Evolutionary conservation across 2,329 filamentous ascomycete species (phyloP).

Genomic region (Neonectria neomacrospora): DNA sequence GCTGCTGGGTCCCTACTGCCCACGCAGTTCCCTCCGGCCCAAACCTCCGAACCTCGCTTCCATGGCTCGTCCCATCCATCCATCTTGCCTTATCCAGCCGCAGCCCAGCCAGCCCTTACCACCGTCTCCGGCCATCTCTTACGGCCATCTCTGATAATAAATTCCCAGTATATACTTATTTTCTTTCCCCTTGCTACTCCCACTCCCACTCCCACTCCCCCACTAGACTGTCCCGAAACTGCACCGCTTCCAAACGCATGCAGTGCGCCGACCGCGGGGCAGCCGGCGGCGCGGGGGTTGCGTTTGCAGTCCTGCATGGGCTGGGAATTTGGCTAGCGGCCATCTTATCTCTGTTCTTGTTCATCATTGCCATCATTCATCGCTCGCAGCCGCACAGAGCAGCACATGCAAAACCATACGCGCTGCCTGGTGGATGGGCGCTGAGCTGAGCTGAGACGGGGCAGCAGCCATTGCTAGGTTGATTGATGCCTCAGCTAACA

Average conservation of each 20-base stretch:
- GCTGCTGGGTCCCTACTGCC: no score
- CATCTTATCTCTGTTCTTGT: slow-evolving; percentile 29
- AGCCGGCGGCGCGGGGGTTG: slow-evolving; percentile 24
- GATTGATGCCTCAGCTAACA: slow-evolving; percentile 18
- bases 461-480: not conserved
- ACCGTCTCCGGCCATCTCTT: not conserved
- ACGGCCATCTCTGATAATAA: slow-evolving; percentile 16
- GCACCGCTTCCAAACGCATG: not conserved
- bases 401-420: not conserved
- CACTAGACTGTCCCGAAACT: slow-evolving; percentile 2
- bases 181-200: slow-evolving; percentile 2
- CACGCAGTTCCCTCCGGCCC: not conserved
- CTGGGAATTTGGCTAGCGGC: slow-evolving; percentile 9
- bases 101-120: not conserved
- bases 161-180: slow-evolving; percentile 17
- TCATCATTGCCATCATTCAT: slow-evolving; percentile 30
- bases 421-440: not conserved
- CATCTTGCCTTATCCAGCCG: not conserved
- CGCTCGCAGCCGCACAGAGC: not conserved
- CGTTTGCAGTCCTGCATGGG: slow-evolving; percentile 3
- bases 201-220: slow-evolving; percentile 11
- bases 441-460: slow-evolving; percentile 5
- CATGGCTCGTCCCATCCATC: slow-evolving; percentile 19
- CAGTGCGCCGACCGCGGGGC: slow-evolving; percentile 25
- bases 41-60: slow-evolving; percentile 22